These are phyloP conservation scores for Bremia lactucae DNA, from an alignment of 352 stramenopile genomes.

Conservation along the genomic window DNA sequence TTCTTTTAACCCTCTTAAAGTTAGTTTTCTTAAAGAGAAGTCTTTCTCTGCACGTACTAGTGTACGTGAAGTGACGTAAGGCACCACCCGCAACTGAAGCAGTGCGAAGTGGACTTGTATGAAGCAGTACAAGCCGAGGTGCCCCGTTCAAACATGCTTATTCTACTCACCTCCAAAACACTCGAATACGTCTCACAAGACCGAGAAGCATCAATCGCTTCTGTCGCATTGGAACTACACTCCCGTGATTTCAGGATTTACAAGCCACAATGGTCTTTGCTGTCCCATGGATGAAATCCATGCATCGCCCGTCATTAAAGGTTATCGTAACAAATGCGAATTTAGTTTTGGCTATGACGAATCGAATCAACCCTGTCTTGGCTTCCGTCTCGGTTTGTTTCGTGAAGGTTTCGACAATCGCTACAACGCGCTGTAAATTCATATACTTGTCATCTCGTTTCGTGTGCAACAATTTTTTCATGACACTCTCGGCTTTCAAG, in stretches of 20 bases:
- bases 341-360: constrained; percentile 90
- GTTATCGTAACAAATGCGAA: constrained; percentile 97
- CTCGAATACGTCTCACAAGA: constrained; percentile 35
- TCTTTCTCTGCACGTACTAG: too few species aligned
- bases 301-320: constrained; percentile 69
- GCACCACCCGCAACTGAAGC: too few species aligned
- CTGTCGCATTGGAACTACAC: too few species aligned
- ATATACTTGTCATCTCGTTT: constrained; percentile 69
- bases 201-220: too few species aligned
- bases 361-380: constrained; percentile 65
- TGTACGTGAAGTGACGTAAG: too few species aligned
- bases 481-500: too few species aligned
- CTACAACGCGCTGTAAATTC: constrained; percentile 59
- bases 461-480: too few species aligned
- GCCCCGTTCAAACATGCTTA: constrained; percentile 59
- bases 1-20: too few species aligned
- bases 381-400: constrained; percentile 82
- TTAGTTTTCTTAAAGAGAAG: too few species aligned
- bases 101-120: too few species aligned
- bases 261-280: constrained; percentile 75
- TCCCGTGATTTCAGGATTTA: constrained; percentile 62
- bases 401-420: constrained; percentile 59
- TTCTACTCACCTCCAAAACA: constrained; percentile 36
- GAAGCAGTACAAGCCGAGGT: too few species aligned
- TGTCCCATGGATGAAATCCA: constrained; percentile 84